phyloP scores from a whole-genome alignment of 768 basidiomycete species.

The Phlebiopsis gigantea region DNA sequence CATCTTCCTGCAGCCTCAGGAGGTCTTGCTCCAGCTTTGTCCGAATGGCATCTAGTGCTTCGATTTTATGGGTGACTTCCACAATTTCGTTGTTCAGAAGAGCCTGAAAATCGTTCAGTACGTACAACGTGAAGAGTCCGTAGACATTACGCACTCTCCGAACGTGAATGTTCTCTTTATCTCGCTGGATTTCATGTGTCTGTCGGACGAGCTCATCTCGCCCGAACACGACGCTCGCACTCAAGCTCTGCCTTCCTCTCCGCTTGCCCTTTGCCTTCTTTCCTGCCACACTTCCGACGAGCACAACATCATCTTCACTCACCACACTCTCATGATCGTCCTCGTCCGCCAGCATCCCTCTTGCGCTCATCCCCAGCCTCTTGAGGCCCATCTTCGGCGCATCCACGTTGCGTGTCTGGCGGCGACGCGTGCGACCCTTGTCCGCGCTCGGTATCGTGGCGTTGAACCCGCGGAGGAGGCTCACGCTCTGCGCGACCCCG shows the following conservation, averaged over 20 bases:
- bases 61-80: conserved; percentile 89
- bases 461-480: conserved; percentile 85
- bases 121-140: neutral
- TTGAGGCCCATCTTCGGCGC: conserved; percentile 72
- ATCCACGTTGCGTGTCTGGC: conserved; percentile 78
- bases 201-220: conserved; percentile 83
- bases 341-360: conserved; percentile 59
- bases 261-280: conserved; percentile 36
- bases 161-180: conserved; percentile 91
- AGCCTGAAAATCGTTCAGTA: conserved; percentile 41
- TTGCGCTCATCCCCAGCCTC: conserved; percentile 70
- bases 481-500: conserved; percentile 69
- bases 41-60: conserved; percentile 74
- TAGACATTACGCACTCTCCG: conserved; percentile 57
- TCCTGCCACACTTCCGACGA: conserved; percentile 42
- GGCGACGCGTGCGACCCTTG: conserved; percentile 64
- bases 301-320: conserved; percentile 75
- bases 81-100: conserved; percentile 82
- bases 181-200: conserved; percentile 77
- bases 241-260: conserved; percentile 62
- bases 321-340: conserved; percentile 49
- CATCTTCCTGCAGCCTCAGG: conserved; percentile 87
- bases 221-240: conserved; percentile 65
- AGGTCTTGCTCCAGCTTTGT: conserved; percentile 77
- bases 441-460: conserved; percentile 93